phyloP scores from a whole-genome alignment of 2,329 filamentous ascomycete species.

The Pseudogymnoascus sp. region DNA sequence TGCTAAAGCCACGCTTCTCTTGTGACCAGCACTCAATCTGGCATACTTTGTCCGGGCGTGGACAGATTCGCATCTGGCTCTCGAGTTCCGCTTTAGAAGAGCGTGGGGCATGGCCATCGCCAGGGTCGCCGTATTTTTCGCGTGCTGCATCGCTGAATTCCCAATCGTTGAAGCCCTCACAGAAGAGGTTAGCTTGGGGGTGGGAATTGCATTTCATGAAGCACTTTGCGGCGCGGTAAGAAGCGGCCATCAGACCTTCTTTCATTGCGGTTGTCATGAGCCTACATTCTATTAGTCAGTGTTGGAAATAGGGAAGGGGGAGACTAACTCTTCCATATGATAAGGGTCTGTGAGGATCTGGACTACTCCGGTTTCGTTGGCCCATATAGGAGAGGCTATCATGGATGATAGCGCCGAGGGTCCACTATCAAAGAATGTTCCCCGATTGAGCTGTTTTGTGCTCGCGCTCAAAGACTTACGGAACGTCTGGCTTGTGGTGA shows the following conservation, averaged over 20 bases:
- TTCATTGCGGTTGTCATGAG: slow-evolving; percentile 3
- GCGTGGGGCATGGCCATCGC: background rate
- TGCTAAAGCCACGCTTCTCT: slow-evolving; percentile 5
- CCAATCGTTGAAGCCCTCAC: slow-evolving; percentile 5
- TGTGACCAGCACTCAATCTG: slow-evolving; percentile 9
- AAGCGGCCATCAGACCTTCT: slow-evolving; percentile 7
- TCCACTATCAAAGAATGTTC: background rate
- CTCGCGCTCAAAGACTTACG: background rate
- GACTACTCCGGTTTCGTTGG: background rate
- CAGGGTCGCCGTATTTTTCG: background rate
- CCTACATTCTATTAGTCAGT: background rate
- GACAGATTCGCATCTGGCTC: background rate
- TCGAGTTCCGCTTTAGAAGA: background rate
- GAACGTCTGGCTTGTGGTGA: background rate
- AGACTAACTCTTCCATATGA: slow-evolving; percentile 4
- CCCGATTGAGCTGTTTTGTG: slow-evolving; percentile 1
- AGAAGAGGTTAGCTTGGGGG: background rate
- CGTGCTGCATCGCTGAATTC: background rate
- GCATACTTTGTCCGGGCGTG: slow-evolving; percentile 9
- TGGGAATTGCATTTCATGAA: slow-evolving; percentile 8
- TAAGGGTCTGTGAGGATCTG: slow-evolving; percentile 4
- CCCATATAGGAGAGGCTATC: background rate
- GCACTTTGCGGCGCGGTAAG: background rate
- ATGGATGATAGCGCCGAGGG: background rate
- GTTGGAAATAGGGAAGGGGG: too few species aligned